Evolutionary conservation across 1,139 yeast genomes (phyloP), one percentile per base, ranked within the genome.

Genomic region (Hyphopichia fennica): DNA sequence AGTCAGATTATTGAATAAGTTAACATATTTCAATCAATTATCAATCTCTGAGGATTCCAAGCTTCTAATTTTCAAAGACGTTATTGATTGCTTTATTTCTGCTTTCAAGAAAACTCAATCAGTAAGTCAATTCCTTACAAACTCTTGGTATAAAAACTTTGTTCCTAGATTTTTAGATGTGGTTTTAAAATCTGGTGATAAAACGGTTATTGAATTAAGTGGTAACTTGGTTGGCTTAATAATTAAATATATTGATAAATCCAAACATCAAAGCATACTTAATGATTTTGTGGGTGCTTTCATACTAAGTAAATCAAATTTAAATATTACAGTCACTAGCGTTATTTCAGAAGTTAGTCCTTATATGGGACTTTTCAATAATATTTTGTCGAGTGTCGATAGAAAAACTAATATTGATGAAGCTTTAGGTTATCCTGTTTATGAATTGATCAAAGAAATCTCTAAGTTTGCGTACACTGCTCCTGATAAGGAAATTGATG

Each of bases 341-440:
- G 46, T 79, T 3, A 43, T 69, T 6, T 53, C 56, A 1, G 36
- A 42, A 0, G 75, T 81, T 2, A 55, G 64, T n/a, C 63, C 66
- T n/a, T 55, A 73, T 25, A 63, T 80, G 18, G 63, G 76, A 5
- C 52, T 84, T 1, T 78, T 79, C 49, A 69, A 67, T 35, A 79
- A 77, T 48, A 53, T 81, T 1, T 47, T 83, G 25, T 72, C 84
- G 2, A 77, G 75, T 18, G 55, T 82, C 22, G 85, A 81, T 50
- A 74, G 64, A 47, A 38, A 54, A 3, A 46, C 52, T 16, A 27
- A 13, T 29, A 18, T 44, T n/a, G 45, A 49, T 19, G 33, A 44
- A 22, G 37, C 48, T 14, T 31, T 41, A 13, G n/a, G 48, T 33
- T 37, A 17, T 35, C 4, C 40, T 49, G n/a, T 39, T 52, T 31